A percentile compares a stretch with the other conserved stretches of the same genome.
Conservation (phyloP, 441 rosid genomes). For the Lagerstroemia fauriei region DNA sequence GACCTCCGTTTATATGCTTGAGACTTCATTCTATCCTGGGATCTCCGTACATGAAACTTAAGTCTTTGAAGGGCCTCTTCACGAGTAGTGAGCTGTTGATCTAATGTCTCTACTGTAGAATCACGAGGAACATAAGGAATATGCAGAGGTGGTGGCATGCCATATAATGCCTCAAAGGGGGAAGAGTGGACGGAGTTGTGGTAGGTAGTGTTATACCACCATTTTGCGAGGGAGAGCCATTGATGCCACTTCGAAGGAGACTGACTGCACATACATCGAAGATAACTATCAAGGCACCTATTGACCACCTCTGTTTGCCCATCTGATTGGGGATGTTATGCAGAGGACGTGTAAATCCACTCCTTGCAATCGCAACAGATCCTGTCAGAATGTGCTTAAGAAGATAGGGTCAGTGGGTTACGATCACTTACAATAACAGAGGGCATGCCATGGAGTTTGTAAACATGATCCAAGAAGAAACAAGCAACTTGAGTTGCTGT, state of each 20-base stretch:
- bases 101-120: too few relatives aligned
- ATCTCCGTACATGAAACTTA: too few relatives aligned
- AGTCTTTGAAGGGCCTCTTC: too few relatives aligned
- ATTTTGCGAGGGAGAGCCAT: neutral
- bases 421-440: neutral
- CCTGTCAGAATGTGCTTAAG: neutral
- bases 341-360: neutral
- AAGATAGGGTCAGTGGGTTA: neutral
- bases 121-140: too few relatives aligned
- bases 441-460: neutral
- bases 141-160: too few relatives aligned
- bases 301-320: neutral
- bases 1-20: too few relatives aligned
- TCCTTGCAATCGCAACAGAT: neutral
- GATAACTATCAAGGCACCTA: neutral
- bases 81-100: too few relatives aligned
- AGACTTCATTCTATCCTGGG: too few relatives aligned
- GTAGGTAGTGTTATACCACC: slow-evolving; percentile 4
- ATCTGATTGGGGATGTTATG: neutral
- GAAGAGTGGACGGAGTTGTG: too few relatives aligned
- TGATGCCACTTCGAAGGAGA: neutral
- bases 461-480: neutral
- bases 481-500: neutral
- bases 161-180: neutral
- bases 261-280: neutral